These are phyloP conservation scores for Magnusiomyces paraingens DNA, from an alignment of 1,139 yeast species.

Conservation along the genomic window DNA sequence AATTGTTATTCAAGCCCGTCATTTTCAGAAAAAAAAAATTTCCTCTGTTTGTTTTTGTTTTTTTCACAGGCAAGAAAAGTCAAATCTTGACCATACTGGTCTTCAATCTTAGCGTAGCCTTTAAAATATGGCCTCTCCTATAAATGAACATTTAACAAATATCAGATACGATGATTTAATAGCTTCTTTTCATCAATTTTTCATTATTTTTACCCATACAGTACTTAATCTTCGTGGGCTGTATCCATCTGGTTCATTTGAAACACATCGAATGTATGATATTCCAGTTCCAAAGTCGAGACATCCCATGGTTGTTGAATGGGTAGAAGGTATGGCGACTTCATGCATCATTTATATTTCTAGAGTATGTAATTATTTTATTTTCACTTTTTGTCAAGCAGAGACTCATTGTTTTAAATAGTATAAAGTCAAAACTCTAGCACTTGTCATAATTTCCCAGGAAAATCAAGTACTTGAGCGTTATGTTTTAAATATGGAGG, in stretches of 20 bases:
- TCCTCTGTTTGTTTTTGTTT: too few relatives aligned
- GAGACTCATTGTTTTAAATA: not conserved
- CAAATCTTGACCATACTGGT: too few relatives aligned
- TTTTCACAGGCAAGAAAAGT: too few relatives aligned
- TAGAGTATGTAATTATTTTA: not conserved
- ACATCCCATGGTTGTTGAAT: not conserved
- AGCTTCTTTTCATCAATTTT: not conserved
- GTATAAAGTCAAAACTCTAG: not conserved
- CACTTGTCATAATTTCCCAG: not conserved
- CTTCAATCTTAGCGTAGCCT: too few relatives aligned
- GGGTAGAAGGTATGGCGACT: not conserved
- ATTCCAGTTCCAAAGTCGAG: not conserved
- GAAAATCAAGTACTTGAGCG: not conserved
- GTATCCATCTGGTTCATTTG: not conserved
- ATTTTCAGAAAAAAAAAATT: too few relatives aligned
- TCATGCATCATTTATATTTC: not conserved
- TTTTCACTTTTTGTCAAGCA: not conserved
- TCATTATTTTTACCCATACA: slow-evolving; percentile 6
- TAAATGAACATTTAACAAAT: not conserved
- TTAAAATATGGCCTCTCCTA: too few relatives aligned
- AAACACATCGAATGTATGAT: not conserved
- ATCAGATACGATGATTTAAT: not conserved
- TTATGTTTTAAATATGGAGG: not conserved
- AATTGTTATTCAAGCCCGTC: too few relatives aligned
- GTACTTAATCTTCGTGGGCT: not conserved